Conservation (phyloP, 495 filamentous ascomycete species). For the Aspergillus sclerotiicarbonarius region DNA sequence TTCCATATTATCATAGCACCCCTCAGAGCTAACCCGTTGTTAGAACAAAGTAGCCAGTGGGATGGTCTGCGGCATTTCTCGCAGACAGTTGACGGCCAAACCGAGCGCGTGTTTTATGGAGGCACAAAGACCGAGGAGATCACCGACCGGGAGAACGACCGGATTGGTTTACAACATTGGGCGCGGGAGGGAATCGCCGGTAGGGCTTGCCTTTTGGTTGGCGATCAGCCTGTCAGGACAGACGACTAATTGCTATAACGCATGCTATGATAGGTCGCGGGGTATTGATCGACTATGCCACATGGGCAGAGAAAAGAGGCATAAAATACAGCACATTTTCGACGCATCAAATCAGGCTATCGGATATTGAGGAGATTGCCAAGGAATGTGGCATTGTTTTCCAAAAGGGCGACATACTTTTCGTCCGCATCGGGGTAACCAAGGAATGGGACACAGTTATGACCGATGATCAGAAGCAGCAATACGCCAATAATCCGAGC, state of each 20-base stretch:
- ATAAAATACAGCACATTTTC: slow-evolving; percentile 38
- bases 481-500: slow-evolving; percentile 23
- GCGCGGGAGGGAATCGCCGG: slow-evolving; percentile 43
- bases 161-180: slow-evolving; percentile 49
- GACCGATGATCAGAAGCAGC: slow-evolving; percentile 34
- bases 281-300: slow-evolving; percentile 53
- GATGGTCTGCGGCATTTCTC: slow-evolving; percentile 62
- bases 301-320: slow-evolving; percentile 44
- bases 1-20: not conserved
- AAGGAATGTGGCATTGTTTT: slow-evolving; percentile 39
- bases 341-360: slow-evolving; percentile 37
- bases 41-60: slow-evolving; percentile 67
- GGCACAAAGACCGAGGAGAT: slow-evolving; percentile 47
- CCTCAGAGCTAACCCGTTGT: not conserved
- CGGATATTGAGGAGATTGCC: slow-evolving; percentile 38
- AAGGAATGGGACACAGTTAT: slow-evolving; percentile 39
- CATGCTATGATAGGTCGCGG: slow-evolving; percentile 41
- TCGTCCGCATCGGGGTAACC: slow-evolving; percentile 49
- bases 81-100: slow-evolving; percentile 29
- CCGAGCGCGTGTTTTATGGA: slow-evolving; percentile 50
- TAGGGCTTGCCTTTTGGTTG: slow-evolving; percentile 19
- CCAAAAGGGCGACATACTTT: slow-evolving; percentile 52
- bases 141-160: slow-evolving; percentile 47
- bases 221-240: not conserved
- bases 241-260: not conserved